These are phyloP conservation scores for Apiotrichum veenhuisii DNA, from an alignment of 1,284 basidiomycete species.

Conservation along the genomic window DNA sequence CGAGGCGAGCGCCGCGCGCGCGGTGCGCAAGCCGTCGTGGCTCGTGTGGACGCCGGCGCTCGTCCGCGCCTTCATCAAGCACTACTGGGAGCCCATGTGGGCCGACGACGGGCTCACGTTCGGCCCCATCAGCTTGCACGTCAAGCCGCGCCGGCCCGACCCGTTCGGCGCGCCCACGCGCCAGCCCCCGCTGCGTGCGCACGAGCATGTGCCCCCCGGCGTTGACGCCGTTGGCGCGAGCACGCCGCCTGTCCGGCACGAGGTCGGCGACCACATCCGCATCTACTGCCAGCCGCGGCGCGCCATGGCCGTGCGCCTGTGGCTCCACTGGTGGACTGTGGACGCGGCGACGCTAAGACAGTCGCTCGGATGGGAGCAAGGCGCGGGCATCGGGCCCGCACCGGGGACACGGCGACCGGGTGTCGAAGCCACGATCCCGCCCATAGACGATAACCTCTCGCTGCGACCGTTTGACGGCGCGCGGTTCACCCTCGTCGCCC, in stretches of 20 bases:
- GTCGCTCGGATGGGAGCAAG: not conserved
- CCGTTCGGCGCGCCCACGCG: conserved; percentile 27
- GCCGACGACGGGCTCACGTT: conserved; percentile 14
- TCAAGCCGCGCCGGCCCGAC: conserved; percentile 39
- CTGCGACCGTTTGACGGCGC: conserved; percentile 25
- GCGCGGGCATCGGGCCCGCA: not conserved
- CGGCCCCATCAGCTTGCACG: conserved; percentile 11
- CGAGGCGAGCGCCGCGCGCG: no score
- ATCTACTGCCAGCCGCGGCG: conserved; percentile 34
- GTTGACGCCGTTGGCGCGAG: not conserved
- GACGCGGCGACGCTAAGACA: not conserved
- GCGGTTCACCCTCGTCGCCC: conserved; percentile 32
- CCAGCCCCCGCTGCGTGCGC: conserved; percentile 6
- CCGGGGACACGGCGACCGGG: no score
- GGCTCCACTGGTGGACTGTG: conserved; percentile 26
- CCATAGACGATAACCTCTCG: no score
- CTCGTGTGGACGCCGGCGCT: conserved; percentile 27
- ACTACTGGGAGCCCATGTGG: conserved; percentile 21
- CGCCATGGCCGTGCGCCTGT: conserved; percentile 34
- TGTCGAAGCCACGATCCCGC: no score
- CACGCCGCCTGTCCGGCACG: conserved; percentile 21
- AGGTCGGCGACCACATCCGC: conserved; percentile 41
- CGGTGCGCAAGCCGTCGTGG: conserved; percentile 5
- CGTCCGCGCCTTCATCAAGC: conserved; percentile 20
- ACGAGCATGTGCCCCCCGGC: conserved; percentile 2